Percentiles rank a stretch among this genome's conserved stretches.
phyloP scores from a whole-genome alignment of 78 protist genomes.

The Polysphondylium violaceum region DNA sequence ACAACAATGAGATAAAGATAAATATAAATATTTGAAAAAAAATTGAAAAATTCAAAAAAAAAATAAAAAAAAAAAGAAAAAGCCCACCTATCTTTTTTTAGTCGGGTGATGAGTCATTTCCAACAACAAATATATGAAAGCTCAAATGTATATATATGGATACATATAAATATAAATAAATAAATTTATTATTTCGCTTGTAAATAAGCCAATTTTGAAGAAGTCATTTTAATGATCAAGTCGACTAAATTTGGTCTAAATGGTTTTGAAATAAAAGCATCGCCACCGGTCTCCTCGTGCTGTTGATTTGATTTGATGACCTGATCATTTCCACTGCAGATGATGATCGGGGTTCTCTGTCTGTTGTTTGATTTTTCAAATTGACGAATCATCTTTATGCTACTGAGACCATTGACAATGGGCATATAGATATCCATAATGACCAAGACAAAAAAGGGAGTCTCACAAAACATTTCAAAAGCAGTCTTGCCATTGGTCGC shows the following conservation, averaged over 20 bases:
- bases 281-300: not conserved
- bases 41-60: too few species aligned
- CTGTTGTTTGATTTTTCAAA: slow-evolving; percentile 35
- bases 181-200: too few species aligned
- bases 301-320: not conserved
- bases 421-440: slow-evolving; percentile 82
- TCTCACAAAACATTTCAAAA: slow-evolving; percentile 75
- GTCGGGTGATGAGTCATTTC: too few species aligned
- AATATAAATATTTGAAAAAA: too few species aligned
- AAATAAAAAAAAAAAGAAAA: too few species aligned
- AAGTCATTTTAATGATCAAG: slow-evolving; percentile 24
- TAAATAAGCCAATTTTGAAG: too few species aligned
- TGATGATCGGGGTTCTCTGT: slow-evolving; percentile 75
- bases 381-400: slow-evolving; percentile 60
- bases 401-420: slow-evolving; percentile 49
- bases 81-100: too few species aligned
- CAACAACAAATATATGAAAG: too few species aligned
- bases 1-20: too few species aligned
- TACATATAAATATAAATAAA: too few species aligned
- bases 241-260: slow-evolving; percentile 49
- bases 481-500: slow-evolving; percentile 70
- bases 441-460: slow-evolving; percentile 38
- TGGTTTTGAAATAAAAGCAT: slow-evolving; percentile 63
- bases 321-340: slow-evolving; percentile 67
- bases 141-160: too few species aligned